phyloP scores from a whole-genome alignment of 345 rosid genomes.

The Eucalyptus lansdowneana region DNA sequence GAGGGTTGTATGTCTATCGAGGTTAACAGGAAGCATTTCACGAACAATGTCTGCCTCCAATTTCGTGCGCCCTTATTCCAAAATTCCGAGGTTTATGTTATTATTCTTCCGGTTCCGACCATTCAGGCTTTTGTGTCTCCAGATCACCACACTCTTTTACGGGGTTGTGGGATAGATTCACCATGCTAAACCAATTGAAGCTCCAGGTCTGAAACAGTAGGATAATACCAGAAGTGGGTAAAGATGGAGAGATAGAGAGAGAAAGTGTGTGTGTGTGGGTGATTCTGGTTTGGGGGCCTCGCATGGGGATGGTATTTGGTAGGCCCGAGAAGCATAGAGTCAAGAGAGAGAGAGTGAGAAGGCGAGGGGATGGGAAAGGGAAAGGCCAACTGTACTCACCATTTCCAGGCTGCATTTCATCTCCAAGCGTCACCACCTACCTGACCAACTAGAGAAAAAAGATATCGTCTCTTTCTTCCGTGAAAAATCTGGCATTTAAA shows the following conservation, averaged over 20 bases:
- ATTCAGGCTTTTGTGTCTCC: background rate
- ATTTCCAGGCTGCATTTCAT: too few species aligned
- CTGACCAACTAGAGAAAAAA: too few species aligned
- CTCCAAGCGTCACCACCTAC: too few species aligned
- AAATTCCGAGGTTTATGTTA: background rate
- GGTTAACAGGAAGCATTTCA: background rate
- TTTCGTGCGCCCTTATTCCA: background rate
- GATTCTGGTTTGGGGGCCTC: too few species aligned
- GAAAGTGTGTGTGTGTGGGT: too few species aligned
- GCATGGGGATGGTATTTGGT: too few species aligned
- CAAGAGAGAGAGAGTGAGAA: too few species aligned
- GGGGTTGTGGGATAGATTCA: background rate
- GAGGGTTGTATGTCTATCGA: background rate
- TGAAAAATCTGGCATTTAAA: too few species aligned
- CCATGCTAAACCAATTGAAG: background rate
- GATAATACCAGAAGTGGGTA: background rate
- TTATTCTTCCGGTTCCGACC: background rate
- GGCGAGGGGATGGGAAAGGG: too few species aligned
- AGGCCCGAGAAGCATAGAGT: too few species aligned
- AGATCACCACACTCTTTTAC: background rate
- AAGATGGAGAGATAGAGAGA: background rate
- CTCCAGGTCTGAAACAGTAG: background rate
- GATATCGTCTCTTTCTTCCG: accelerated
- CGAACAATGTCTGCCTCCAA: background rate
- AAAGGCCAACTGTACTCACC: too few species aligned